Evolutionary conservation across 169 alveolate genomes (phyloP).

Genomic region (Nephromyces sp.): DNA sequence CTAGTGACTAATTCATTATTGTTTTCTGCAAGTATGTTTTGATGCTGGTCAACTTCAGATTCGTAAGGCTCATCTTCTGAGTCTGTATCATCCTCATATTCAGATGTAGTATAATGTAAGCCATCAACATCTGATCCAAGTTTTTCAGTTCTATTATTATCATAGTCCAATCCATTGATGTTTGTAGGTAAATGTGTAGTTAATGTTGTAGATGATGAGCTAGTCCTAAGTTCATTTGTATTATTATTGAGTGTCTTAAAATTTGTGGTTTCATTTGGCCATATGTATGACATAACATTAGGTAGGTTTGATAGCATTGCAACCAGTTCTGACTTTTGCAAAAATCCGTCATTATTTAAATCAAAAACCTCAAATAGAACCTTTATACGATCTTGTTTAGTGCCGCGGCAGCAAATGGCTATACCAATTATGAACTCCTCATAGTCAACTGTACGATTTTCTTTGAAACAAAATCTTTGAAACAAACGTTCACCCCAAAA

Average conservation of each 20-base stretch:
- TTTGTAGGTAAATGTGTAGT: no score
- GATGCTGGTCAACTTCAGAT: no score
- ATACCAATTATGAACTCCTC: slow-evolving; percentile 68
- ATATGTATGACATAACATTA: slow-evolving; percentile 42
- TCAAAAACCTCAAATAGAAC: slow-evolving; percentile 71
- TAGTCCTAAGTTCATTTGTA: no score
- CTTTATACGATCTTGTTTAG: slow-evolving; percentile 59
- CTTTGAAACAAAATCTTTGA: slow-evolving; percentile 53
- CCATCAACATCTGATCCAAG: no score
- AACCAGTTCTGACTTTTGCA: slow-evolving; percentile 64
- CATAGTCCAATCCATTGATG: no score
- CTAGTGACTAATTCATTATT: no score
- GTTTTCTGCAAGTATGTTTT: not conserved
- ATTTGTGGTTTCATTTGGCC: slow-evolving; percentile 21
- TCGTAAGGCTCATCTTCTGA: no score
- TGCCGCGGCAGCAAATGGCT: slow-evolving; percentile 71
- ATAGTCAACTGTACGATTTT: slow-evolving; percentile 54
- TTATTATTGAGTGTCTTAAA: no score
- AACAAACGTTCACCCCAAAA: slow-evolving; percentile 76
- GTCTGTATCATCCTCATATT: not conserved
- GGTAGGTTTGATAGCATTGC: slow-evolving; percentile 76
- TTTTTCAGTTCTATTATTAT: no score
- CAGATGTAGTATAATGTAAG: not conserved
- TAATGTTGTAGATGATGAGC: no score
- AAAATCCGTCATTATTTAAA: slow-evolving; percentile 56